Evolutionary conservation across 2,329 filamentous ascomycete genomes (phyloP).

Genomic region (Epicoccum nigrum): DNA sequence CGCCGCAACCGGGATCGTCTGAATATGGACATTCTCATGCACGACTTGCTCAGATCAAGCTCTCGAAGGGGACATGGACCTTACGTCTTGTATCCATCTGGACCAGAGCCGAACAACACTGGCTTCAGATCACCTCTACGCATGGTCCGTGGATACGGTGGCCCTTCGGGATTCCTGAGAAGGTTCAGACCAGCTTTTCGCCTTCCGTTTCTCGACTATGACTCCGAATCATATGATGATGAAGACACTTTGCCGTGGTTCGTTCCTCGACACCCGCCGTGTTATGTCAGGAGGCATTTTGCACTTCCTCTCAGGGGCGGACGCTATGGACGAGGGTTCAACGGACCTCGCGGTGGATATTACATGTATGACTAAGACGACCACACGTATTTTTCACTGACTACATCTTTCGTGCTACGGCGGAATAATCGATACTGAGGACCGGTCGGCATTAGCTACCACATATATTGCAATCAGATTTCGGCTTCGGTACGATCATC

Average conservation of each 20-base stretch:
- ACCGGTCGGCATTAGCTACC: too few relatives aligned
- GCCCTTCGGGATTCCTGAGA: background rate
- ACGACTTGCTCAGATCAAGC: background rate
- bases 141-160: background rate
- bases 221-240: background rate
- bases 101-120: background rate
- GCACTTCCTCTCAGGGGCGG: background rate
- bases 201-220: background rate
- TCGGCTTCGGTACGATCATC: too few relatives aligned
- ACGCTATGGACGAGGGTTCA: background rate
- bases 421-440: background rate
- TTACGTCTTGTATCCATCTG: too few relatives aligned
- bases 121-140: background rate
- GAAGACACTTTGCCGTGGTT: background rate
- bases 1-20: slow-evolving; percentile 14
- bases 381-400: background rate
- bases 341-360: background rate
- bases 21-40: background rate
- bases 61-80: too few relatives aligned
- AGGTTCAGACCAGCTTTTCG: background rate
- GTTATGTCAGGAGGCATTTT: background rate
- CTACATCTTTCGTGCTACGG: background rate
- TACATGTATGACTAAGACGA: background rate
- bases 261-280: background rate
- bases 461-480: too few relatives aligned